Evolutionary conservation across 345 rosid species (phyloP).

Genomic region (Dimocarpus longan): DNA sequence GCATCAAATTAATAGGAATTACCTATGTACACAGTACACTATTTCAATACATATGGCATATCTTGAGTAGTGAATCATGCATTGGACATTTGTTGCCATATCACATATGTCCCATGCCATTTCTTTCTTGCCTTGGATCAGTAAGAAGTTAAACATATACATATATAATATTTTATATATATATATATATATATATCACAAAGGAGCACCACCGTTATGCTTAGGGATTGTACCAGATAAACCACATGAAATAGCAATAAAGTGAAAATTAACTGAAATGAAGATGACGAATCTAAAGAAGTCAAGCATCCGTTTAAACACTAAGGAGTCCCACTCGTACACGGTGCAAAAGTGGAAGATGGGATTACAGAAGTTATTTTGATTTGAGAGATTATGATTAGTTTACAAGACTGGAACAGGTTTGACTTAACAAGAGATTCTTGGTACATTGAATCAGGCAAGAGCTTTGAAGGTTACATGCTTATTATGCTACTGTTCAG

Average conservation of each 20-base stretch:
- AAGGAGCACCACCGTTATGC: neutral
- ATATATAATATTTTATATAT: too few species aligned
- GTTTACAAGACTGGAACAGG: neutral
- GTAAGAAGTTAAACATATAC: neutral
- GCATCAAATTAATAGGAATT: neutral
- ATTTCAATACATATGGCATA: neutral
- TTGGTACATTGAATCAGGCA: conserved; percentile 52
- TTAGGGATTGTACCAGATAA: neutral
- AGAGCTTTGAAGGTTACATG: conserved; percentile 83
- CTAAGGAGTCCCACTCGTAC: neutral
- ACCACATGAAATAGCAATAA: neutral
- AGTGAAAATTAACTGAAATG: neutral
- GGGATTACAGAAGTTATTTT: neutral
- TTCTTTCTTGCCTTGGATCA: neutral
- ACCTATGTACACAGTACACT: neutral
- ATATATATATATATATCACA: neutral
- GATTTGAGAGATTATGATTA: neutral
- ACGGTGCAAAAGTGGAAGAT: neutral
- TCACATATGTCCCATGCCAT: neutral
- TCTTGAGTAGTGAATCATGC: neutral
- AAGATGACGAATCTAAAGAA: too few species aligned
- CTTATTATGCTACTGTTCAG: conserved; percentile 88
- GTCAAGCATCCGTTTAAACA: neutral
- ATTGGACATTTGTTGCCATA: too few species aligned
- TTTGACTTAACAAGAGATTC: conserved; percentile 16